phyloP scores from a whole-genome alignment of 2,329 filamentous ascomycete genomes.

The Aureobasidium zeae region DNA sequence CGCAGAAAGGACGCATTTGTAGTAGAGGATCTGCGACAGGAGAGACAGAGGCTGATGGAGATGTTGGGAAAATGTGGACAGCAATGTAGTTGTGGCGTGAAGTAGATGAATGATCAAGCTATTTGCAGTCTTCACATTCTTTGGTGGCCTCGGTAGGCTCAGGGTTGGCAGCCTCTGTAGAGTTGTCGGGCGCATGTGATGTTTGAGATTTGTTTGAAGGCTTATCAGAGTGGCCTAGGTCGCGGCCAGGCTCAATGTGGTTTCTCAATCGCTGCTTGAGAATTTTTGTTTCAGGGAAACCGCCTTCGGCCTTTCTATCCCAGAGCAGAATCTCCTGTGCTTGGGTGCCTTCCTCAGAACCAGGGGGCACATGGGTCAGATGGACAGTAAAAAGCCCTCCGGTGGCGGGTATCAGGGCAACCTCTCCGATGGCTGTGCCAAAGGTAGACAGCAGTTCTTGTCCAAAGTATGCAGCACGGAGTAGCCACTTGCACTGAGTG shows the following conservation, averaged over 20 bases:
- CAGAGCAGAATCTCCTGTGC: conserved; percentile 55
- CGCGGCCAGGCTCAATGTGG: conserved; percentile 64
- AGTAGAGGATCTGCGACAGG: conserved; percentile 16
- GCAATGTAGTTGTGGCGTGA: background rate
- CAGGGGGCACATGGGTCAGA: conserved; percentile 37
- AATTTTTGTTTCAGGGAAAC: conserved; percentile 91
- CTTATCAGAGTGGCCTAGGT: conserved; percentile 62
- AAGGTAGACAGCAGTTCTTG: conserved; percentile 96
- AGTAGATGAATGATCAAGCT: background rate
- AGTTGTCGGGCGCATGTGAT: background rate
- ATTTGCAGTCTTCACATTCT: conserved; percentile 15
- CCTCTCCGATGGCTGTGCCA: conserved; percentile 70
- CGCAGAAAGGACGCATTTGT: conserved; percentile 20
- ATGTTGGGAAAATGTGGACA: background rate
- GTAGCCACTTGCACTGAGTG: conserved; percentile 58
- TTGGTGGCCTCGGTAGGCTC: background rate
- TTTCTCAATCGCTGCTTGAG: conserved; percentile 78
- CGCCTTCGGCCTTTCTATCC: conserved; percentile 78
- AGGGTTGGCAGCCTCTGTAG: background rate
- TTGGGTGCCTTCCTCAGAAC: conserved; percentile 12
- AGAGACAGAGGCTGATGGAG: conserved; percentile 14
- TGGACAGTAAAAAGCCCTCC: conserved; percentile 76
- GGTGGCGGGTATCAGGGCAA: conserved; percentile 74
- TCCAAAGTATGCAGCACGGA: conserved; percentile 55
- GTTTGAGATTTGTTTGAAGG: conserved; percentile 20